Conservation (phyloP, 2,329 filamentous ascomycete genomes). For the Fusarium transvaalense region DNA sequence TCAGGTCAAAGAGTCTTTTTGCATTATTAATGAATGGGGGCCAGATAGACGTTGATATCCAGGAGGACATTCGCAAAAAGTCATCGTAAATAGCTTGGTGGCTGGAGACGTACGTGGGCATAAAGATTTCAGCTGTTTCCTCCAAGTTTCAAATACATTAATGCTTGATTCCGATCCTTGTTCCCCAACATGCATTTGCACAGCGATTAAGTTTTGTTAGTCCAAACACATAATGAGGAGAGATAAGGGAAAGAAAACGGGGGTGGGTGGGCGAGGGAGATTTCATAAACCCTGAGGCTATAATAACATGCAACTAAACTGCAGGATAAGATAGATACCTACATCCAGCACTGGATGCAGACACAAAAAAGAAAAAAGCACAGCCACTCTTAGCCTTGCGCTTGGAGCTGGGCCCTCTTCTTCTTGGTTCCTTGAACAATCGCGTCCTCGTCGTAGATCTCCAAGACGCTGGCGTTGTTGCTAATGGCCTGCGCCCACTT, state of each 20-base stretch:
- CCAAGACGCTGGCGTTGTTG: constrained; percentile 74
- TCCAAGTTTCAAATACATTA: constrained; percentile 7
- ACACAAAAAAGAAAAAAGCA: neutral
- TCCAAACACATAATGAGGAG: neutral
- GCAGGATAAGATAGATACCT: neutral
- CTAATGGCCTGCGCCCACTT: constrained; percentile 74
- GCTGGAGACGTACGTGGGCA: neutral
- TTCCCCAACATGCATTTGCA: neutral
- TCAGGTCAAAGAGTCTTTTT: neutral
- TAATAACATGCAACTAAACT: neutral
- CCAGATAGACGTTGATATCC: too few relatives aligned
- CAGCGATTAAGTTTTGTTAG: constrained; percentile 12
- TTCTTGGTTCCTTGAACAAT: constrained; percentile 39
- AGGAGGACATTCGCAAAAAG: neutral
- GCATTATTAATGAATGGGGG: neutral
- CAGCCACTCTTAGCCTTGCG: constrained; percentile 9
- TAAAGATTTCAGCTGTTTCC: neutral
- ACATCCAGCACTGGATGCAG: too few relatives aligned
- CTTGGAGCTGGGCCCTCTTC: constrained; percentile 35
- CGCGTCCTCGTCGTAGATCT: constrained; percentile 68
- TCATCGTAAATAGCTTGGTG: neutral
- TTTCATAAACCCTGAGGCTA: constrained; percentile 1
- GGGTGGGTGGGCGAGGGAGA: neutral
- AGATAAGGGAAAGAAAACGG: constrained; percentile 13
- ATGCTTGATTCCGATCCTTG: constrained; percentile 12